Conservation (phyloP, 495 filamentous ascomycete genomes). For the Hypoxylon lienhwacheense region DNA sequence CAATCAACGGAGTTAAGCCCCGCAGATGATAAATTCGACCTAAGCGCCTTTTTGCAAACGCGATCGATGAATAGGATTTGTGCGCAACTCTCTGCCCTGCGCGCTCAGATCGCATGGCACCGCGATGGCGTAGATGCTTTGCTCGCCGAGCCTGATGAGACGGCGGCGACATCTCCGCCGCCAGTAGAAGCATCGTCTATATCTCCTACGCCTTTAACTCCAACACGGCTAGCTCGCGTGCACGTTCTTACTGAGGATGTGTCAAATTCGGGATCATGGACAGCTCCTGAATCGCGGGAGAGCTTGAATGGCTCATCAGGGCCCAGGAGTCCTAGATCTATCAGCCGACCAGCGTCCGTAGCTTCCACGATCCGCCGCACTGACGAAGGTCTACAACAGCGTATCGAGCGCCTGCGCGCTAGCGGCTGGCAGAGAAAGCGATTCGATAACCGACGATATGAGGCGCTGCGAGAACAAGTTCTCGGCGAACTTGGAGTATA, state of each 20-base stretch:
- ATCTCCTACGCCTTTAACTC: background rate
- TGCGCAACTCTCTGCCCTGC: slow-evolving; percentile 45
- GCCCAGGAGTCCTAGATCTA: slow-evolving; percentile 3
- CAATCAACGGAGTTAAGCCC: slow-evolving; percentile 12
- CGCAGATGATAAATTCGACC: slow-evolving; percentile 31
- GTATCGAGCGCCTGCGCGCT: slow-evolving; percentile 51
- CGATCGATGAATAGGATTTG: slow-evolving; percentile 49
- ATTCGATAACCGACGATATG: slow-evolving; percentile 53
- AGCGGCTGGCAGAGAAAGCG: slow-evolving; percentile 53
- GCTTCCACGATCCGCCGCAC: slow-evolving; percentile 18
- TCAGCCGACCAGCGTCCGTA: slow-evolving; percentile 25
- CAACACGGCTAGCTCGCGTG: slow-evolving; percentile 15
- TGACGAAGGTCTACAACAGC: slow-evolving; percentile 35
- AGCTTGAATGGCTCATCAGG: slow-evolving; percentile 11
- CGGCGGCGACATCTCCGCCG: slow-evolving; percentile 6
- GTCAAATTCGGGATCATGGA: slow-evolving; percentile 8
- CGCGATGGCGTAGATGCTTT: slow-evolving; percentile 42
- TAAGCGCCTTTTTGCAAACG: slow-evolving; percentile 41
- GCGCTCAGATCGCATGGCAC: slow-evolving; percentile 46
- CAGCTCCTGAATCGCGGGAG: slow-evolving; percentile 7
- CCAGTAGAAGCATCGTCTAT: slow-evolving; percentile 3
- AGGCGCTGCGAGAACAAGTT: slow-evolving; percentile 51
- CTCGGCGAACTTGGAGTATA: slow-evolving; percentile 45
- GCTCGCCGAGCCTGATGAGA: slow-evolving; percentile 30
- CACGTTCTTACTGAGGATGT: slow-evolving; percentile 25